A percentile compares a stretch with the other conserved stretches of the same genome.
Evolutionary conservation across 495 filamentous ascomycete genomes (phyloP).

Genomic region (Hyphodiscus hymeniophilus): DNA sequence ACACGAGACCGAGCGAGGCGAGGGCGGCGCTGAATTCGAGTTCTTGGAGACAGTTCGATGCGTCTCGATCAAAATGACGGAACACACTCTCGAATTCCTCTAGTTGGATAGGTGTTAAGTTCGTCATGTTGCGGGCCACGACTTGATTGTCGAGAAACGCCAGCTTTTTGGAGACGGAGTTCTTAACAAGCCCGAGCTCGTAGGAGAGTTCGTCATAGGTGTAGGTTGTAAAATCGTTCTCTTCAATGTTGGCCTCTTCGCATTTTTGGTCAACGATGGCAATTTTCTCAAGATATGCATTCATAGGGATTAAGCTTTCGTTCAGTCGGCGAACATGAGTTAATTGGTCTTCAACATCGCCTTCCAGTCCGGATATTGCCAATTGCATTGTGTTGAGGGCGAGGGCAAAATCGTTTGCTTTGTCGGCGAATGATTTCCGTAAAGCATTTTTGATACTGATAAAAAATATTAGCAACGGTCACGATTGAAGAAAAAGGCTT

Average conservation of each 20-base stretch:
- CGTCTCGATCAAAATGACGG: constrained; percentile 93
- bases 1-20: constrained; percentile 87
- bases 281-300: constrained; percentile 79
- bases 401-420: constrained; percentile 93
- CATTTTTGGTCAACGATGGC: constrained; percentile 78
- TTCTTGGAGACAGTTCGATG: constrained; percentile 82
- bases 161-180: constrained; percentile 88
- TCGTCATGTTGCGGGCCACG: constrained; percentile 97
- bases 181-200: constrained; percentile 83
- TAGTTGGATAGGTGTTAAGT: constrained; percentile 92
- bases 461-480: constrained; percentile 2
- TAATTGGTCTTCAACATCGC: constrained; percentile 90
- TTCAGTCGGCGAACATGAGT: constrained; percentile 73
- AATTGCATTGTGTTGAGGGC: constrained; percentile 89
- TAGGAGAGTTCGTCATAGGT: constrained; percentile 93
- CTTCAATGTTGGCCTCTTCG: constrained; percentile 93
- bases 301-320: constrained; percentile 74
- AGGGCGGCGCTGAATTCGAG: constrained; percentile 92
- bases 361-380: constrained; percentile 88
- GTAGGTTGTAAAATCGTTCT: constrained; percentile 98
- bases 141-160: constrained; percentile 94
- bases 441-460: constrained; percentile 89
- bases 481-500: background rate
- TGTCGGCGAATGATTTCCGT: constrained; percentile 87
- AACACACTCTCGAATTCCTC: constrained; percentile 98